Evolutionary conservation across 129 eudicot species (phyloP).

Genomic region (Dittrichia graveolens): DNA sequence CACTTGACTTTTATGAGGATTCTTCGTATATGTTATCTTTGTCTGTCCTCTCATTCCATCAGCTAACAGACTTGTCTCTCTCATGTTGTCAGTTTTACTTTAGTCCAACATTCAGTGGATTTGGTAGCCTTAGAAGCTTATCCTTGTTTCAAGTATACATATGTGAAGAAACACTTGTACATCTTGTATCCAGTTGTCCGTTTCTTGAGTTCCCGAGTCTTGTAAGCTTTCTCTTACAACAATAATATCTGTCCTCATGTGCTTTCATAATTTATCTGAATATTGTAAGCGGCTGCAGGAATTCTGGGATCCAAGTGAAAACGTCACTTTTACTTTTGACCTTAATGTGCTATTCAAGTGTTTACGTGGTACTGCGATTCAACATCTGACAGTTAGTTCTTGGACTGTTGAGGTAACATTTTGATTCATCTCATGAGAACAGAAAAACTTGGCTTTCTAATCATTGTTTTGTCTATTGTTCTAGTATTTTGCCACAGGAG

Average conservation of each 20-base stretch:
- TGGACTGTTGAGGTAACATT: neutral
- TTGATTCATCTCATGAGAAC: neutral
- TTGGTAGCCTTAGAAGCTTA: slow-evolving; percentile 6
- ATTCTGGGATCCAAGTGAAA: neutral
- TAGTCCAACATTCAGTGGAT: neutral
- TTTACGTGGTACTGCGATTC: neutral
- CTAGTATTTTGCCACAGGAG: neutral
- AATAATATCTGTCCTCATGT: neutral
- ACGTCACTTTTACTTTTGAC: neutral
- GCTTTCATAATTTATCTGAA: neutral
- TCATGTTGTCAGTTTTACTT: neutral
- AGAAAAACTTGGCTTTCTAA: neutral
- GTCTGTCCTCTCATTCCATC: neutral
- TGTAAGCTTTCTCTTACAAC: neutral
- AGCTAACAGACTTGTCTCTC: neutral
- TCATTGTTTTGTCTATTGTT: neutral
- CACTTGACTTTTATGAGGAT: neutral
- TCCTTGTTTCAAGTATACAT: neutral
- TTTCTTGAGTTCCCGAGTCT: neutral
- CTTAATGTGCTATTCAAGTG: neutral
- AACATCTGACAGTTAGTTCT: neutral
- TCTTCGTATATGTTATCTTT: neutral
- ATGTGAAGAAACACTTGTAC: neutral
- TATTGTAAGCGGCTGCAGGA: neutral
- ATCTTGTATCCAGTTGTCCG: neutral